Evolutionary conservation across 2,329 filamentous ascomycete species (phyloP), one percentile per base, ranked within the genome.

Genomic region (Dryadomyces sulphureus): DNA sequence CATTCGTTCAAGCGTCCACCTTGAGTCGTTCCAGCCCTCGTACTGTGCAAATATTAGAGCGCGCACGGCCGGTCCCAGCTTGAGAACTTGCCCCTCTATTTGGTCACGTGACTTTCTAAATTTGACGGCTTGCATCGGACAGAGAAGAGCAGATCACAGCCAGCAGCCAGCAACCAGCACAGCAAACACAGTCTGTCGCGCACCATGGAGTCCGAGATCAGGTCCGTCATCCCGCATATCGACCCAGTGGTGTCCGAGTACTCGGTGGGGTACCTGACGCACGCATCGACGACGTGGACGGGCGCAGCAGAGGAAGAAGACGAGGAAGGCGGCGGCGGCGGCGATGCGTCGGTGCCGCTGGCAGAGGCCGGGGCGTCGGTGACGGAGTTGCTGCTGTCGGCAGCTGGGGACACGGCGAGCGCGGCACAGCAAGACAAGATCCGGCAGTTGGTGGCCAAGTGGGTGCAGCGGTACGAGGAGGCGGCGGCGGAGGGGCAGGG

Each of bases 181-280:
- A n/a, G n/a, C n/a, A n/a, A n/a, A n/a, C n/a, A n/a, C n/a, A n/a
- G n/a, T n/a, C n/a, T 30, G 16, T 32, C 7, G 27, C 27, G 11
- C 27, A 32, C 27, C 27, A 94, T 94, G 88, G 88, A 94, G 64
- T 73, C 84, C 58, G 85, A 94, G 67, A 87, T 94, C 60, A 83
- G 82, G 67, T 71, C 81, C 50, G 77, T 87, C 55, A 77, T 94
- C 55, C 88, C 88, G 51, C 82, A 84, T 59, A 85, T 95, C 55
- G 89, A 95, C 65, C 85, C 83, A 49, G 74, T 94, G 52, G 71
- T 95, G 54, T 89, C 87, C 42, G 85, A 94, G 65, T 95, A 94
- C 65, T 92, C 88, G 38, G 85, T 87, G 53, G 92, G 92, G 48
- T 98, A 96, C 61, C 73, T 98, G 55, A 88, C 80, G 58, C 90